Conservation (phyloP, 1,284 basidiomycete species). For the Volvariella volvacea region DNA sequence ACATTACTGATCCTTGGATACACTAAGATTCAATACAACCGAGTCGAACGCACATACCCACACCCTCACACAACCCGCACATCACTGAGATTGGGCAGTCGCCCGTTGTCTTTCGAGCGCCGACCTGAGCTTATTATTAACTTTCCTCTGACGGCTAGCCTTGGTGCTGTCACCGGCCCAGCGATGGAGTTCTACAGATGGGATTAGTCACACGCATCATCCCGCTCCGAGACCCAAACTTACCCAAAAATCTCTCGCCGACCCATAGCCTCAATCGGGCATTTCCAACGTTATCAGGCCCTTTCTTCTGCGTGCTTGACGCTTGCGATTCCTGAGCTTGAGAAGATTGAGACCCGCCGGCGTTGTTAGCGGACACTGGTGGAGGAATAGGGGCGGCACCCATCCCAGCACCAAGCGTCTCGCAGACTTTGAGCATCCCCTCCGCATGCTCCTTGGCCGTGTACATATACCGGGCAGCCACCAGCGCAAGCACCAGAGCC, state of each 20-base stretch:
- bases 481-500: conserved; percentile 57
- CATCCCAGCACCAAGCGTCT: conserved; percentile 62
- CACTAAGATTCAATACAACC: too few species aligned
- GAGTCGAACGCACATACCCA: too few species aligned
- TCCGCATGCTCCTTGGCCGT: conserved; percentile 63
- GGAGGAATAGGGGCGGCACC: conserved; percentile 35
- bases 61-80: too few species aligned
- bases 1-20: too few species aligned
- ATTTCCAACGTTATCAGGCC: conserved; percentile 42
- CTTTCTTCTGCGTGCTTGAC: not conserved
- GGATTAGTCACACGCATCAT: too few species aligned
- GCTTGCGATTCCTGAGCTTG: not conserved
- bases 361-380: not conserved
- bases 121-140: not conserved
- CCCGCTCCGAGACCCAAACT: conserved; percentile 13
- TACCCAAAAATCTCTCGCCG: conserved; percentile 61
- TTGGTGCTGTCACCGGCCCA: not conserved
- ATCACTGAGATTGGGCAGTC: too few species aligned
- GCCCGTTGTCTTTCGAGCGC: not conserved
- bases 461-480: conserved; percentile 62
- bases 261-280: conserved; percentile 63
- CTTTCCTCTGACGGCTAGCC: not conserved
- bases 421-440: conserved; percentile 55
- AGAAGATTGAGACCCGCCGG: not conserved
- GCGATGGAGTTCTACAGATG: not conserved